Base-by-base conservation (phyloP, 306 rosid species). In the Vicia villosa region DNA sequence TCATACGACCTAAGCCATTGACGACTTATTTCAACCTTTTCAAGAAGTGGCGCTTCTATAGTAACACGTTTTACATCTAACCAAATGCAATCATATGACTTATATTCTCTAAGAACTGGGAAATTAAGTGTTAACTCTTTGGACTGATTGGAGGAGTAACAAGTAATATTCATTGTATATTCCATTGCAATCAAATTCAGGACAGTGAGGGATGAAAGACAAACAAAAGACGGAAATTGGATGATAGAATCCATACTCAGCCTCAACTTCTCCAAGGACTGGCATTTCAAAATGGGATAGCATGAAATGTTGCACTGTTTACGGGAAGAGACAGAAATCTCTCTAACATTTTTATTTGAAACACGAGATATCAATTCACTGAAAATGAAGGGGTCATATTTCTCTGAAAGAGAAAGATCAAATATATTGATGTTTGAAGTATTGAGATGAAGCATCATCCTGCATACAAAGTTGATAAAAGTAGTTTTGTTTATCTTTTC, bases 41-140 rank as follows among this genome's bases (percentile, higher is more conserved):
- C 32, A 28, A 28, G 32, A 1, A 28, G 6, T 4, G 71, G 78
- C 43, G 13, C 72, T 11, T 51, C 11, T 0, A 74, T 26, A 6
- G 78, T 74, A 36, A 74, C 47, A 38, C 12, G 0, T 16, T 64
- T 64, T 5, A 19, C 6, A 13, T 15, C n/a, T 7, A 3, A 17
- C 75, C 75, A 74, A n/a, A 5, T 20, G 61, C 73, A 74, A 45
- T n/a, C 3, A 4, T 2, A 2, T 4, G 55, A 4, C 10, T 4
- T 7, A 8, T 32, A 47, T 0, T 45, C 22, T 67, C 8, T 58
- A 9, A 75, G 79, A 14, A 66, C 21, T 5, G 55, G 69, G 12
- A 57, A 57, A 5, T 57, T n/a, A 57, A 28, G 41, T 6, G 21
- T 28, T 26, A 57, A 3, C 63, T 57, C 17, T 28, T 43, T 43